These are phyloP conservation scores for Lizonia empirigonia DNA, from an alignment of 2,329 filamentous ascomycete genomes.

Conservation along the genomic window DNA sequence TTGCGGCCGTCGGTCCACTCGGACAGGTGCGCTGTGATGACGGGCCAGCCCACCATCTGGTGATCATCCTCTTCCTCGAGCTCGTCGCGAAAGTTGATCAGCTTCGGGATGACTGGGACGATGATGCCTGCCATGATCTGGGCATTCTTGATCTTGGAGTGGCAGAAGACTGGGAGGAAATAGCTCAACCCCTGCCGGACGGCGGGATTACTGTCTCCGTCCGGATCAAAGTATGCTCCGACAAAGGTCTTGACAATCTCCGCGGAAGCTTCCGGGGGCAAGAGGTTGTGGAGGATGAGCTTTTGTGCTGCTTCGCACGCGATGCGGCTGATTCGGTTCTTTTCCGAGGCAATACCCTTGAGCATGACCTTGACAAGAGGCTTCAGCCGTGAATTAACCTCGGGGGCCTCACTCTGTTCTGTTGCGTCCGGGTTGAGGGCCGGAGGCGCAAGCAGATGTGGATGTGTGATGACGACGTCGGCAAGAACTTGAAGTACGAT, in stretches of 20 bases:
- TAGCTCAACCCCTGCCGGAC: constrained; percentile 88
- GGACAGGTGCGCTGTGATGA: constrained; percentile 80
- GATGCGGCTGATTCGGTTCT: constrained; percentile 76
- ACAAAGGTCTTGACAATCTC: constrained; percentile 82
- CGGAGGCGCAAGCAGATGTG: constrained; percentile 72
- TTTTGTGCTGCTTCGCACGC: constrained; percentile 85
- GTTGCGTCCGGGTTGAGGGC: constrained; percentile 46
- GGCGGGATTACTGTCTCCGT: constrained; percentile 77
- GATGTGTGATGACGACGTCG: constrained; percentile 90
- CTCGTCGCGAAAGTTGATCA: constrained; percentile 63
- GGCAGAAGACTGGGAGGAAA: constrained; percentile 93
- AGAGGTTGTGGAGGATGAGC: constrained; percentile 78
- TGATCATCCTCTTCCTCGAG: constrained; percentile 75
- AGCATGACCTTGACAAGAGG: constrained; percentile 84
- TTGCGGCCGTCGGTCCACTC: constrained; percentile 97
- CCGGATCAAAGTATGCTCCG: constrained; percentile 86
- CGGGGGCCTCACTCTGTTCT: constrained; percentile 44
- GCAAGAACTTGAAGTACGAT: constrained; percentile 90
- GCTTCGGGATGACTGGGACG: constrained; percentile 73
- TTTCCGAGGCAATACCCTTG: constrained; percentile 71
- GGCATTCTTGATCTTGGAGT: constrained; percentile 81
- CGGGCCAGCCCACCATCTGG: constrained; percentile 74
- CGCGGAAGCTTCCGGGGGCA: constrained; percentile 59
- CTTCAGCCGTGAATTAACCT: constrained; percentile 54
- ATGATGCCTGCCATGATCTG: constrained; percentile 77